These are phyloP conservation scores for Mycena belliarum DNA, from an alignment of 768 basidiomycete species.

Conservation along the genomic window DNA sequence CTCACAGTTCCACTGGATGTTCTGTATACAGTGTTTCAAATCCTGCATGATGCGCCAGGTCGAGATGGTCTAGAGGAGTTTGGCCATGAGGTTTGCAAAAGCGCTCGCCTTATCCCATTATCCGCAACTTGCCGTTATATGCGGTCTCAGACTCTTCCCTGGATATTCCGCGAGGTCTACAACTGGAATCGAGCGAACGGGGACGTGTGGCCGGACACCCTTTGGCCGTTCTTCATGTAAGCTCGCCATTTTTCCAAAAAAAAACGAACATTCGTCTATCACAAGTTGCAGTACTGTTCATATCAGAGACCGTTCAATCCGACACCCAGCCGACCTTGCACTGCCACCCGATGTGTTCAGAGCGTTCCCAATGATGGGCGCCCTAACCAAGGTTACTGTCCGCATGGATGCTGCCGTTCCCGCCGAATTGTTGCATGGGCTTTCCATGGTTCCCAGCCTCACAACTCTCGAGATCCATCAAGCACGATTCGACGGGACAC, in stretches of 20 bases:
- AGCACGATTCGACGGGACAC: background rate
- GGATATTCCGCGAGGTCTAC: slow-evolving; percentile 13
- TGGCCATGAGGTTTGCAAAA: slow-evolving; percentile 1
- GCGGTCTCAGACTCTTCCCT: background rate
- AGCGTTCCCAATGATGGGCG: background rate
- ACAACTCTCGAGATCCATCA: background rate
- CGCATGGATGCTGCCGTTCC: background rate
- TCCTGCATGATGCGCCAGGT: background rate
- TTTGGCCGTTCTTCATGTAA: slow-evolving; percentile 6
- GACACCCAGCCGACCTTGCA: background rate
- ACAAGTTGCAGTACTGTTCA: background rate
- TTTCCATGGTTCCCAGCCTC: background rate
- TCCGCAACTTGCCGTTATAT: slow-evolving; percentile 2
- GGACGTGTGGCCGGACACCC: background rate
- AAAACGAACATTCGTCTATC: background rate
- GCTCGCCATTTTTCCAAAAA: background rate
- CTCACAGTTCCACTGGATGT: background rate
- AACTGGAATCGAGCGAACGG: background rate
- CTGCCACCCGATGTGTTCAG: background rate
- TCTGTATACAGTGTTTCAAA: background rate
- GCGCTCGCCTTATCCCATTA: background rate
- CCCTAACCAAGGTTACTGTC: background rate
- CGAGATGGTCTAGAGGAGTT: background rate
- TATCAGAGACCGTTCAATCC: background rate
- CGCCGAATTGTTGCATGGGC: background rate